A percentile compares a stretch with the other conserved stretches of the same genome.
Conservation (phyloP, 2,329 filamentous ascomycete genomes). For the Zymoseptoria ardabiliae region DNA sequence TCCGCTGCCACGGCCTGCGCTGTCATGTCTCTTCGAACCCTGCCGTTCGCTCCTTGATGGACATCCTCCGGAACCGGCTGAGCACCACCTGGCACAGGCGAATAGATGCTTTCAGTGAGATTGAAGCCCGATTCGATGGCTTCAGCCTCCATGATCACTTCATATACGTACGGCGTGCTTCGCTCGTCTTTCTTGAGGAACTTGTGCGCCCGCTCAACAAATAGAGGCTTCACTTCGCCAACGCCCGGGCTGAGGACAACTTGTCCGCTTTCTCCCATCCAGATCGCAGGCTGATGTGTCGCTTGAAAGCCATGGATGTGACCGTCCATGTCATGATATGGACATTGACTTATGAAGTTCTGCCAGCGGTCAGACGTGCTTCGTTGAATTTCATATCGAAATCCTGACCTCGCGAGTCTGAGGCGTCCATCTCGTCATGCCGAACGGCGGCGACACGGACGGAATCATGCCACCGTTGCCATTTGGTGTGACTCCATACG, state of each 20-base stretch:
- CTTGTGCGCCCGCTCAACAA: conserved; percentile 36
- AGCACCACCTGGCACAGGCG: conserved; percentile 37
- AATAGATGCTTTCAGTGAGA: conserved; percentile 28
- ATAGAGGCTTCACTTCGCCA: conserved; percentile 28
- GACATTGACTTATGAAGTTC: conserved; percentile 45
- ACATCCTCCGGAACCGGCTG: conserved; percentile 33
- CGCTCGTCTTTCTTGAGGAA: conserved; percentile 39
- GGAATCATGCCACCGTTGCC: conserved; percentile 31
- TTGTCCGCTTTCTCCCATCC: conserved; percentile 46
- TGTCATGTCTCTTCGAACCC: conserved; percentile 20
- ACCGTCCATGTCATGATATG: conserved; percentile 39
- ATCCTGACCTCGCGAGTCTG: conserved; percentile 32
- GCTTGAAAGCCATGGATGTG: conserved; percentile 45
- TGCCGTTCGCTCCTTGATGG: conserved; percentile 36
- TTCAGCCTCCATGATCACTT: conserved; percentile 36
- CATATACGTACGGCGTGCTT: conserved; percentile 42
- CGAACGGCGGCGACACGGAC: conserved; percentile 35
- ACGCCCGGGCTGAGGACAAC: conserved; percentile 38
- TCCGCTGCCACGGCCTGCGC: not conserved
- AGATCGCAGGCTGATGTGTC: conserved; percentile 47
- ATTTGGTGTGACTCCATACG: conserved; percentile 27
- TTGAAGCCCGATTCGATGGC: conserved; percentile 24
- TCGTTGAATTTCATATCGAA: not conserved
- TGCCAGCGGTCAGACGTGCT: conserved; percentile 13
- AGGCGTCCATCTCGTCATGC: conserved; percentile 47